Evolutionary conservation across 345 rosid species (phyloP).

Genomic region (Salix koriyanagi): DNA sequence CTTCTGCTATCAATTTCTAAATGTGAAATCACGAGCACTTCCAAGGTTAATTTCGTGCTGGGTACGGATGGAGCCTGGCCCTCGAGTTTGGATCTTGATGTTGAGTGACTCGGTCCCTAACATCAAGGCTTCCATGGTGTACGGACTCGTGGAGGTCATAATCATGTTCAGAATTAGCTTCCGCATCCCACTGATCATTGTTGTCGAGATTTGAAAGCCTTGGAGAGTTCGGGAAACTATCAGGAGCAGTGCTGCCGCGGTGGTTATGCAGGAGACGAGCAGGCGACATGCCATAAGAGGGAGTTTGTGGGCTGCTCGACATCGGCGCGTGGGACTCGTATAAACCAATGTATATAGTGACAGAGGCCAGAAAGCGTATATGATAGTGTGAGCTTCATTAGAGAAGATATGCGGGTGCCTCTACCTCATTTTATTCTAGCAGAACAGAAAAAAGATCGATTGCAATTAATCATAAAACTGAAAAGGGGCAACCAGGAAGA

Average conservation of each 20-base stretch:
- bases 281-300: constrained; percentile 61
- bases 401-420: too few species aligned
- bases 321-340: constrained; percentile 38
- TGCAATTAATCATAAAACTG: too few species aligned
- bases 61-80: constrained; percentile 12
- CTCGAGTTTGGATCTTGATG: constrained; percentile 16
- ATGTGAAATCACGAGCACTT: constrained; percentile 15
- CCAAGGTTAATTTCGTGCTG: constrained; percentile 16
- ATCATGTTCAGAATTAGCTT: constrained; percentile 39
- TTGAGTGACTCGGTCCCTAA: constrained; percentile 14
- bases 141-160: constrained; percentile 13
- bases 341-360: too few species aligned
- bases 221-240: constrained; percentile 41
- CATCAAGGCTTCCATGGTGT: constrained; percentile 3
- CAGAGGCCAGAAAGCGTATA: too few species aligned
- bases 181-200: constrained; percentile 44
- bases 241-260: constrained; percentile 38
- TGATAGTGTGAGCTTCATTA: too few species aligned
- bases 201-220: constrained; percentile 26
- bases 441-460: too few species aligned
- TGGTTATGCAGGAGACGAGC: constrained; percentile 58
- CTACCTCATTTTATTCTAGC: too few species aligned
- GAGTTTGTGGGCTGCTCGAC: constrained; percentile 70
- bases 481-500: too few species aligned
- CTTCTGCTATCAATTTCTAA: neutral